Conservation (phyloP, 2,329 filamentous ascomycete species). For the Colletotrichum sp. region DNA sequence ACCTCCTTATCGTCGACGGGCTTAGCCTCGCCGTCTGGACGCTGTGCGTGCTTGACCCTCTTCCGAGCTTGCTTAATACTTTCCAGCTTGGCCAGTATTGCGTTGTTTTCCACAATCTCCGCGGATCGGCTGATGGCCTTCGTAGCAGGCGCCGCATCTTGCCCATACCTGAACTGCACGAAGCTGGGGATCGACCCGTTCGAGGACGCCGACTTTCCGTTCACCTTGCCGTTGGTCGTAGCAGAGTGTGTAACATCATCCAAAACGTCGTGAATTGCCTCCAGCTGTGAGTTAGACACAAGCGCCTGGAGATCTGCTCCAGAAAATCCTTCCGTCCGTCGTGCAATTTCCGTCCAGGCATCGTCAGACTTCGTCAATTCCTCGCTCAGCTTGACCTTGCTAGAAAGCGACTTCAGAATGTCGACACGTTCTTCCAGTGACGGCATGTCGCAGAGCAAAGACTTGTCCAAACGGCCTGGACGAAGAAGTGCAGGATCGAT, state of each 20-base stretch:
- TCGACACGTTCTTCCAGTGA: conserved; percentile 81
- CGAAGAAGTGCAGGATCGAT: conserved; percentile 94
- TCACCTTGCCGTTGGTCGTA: conserved; percentile 40
- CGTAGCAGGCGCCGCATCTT: conserved; percentile 51
- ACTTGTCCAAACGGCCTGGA: conserved; percentile 93
- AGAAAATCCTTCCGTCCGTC: conserved; percentile 85
- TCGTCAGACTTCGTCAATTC: conserved; percentile 64
- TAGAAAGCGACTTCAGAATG: conserved; percentile 84
- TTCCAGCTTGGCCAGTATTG: conserved; percentile 82
- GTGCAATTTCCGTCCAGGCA: conserved; percentile 75
- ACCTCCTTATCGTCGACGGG: conserved; percentile 66
- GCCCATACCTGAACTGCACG: conserved; percentile 84
- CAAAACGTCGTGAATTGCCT: conserved; percentile 94
- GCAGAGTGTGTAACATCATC: conserved; percentile 48
- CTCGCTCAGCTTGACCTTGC: conserved; percentile 76
- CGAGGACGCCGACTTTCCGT: conserved; percentile 24
- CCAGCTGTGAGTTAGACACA: conserved; percentile 94
- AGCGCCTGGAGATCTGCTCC: conserved; percentile 95
- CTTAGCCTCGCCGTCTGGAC: conserved; percentile 31
- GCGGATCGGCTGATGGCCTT: conserved; percentile 53
- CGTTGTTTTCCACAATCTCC: conserved; percentile 75
- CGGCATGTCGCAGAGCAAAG: conserved; percentile 89
- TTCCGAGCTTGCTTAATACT: conserved; percentile 76
- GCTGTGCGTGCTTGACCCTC: conserved; percentile 37
- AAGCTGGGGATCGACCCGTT: conserved; percentile 58